A percentile compares a stretch with the other conserved stretches of the same genome.
Evolutionary conservation across 129 eudicot species (phyloP).

Genomic region (Glebionis coronaria): DNA sequence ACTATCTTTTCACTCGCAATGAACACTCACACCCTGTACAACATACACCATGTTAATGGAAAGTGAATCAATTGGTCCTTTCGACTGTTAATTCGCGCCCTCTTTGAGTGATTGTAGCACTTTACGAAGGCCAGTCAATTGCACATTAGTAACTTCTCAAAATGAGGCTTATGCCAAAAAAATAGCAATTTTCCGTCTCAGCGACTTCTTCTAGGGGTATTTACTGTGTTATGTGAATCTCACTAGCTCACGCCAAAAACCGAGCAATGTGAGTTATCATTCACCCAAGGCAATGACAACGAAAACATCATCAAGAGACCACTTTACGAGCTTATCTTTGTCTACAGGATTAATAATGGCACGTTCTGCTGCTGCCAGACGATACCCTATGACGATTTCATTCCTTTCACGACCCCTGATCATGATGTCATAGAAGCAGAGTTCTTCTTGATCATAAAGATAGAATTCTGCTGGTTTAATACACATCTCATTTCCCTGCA

Average conservation of each 20-base stretch:
- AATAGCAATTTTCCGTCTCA: conserved; percentile 3
- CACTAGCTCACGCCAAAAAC: background rate
- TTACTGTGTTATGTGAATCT: conserved; percentile 15
- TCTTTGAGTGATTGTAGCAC: conserved; percentile 4
- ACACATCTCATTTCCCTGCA: conserved; percentile 97
- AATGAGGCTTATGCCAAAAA: conserved; percentile 9
- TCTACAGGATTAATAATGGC: conserved; percentile 74
- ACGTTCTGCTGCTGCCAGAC: conserved; percentile 63
- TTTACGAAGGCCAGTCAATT: background rate
- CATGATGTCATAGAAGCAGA: conserved; percentile 79
- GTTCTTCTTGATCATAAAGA: conserved; percentile 88
- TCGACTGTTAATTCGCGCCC: background rate
- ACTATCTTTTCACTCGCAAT: conserved; percentile 5
- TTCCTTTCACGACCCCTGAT: conserved; percentile 78
- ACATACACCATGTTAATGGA: background rate
- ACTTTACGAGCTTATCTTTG: conserved; percentile 56
- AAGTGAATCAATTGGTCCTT: conserved; percentile 1
- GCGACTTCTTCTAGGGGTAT: background rate
- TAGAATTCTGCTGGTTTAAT: conserved; percentile 91
- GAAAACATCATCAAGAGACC: conserved; percentile 82
- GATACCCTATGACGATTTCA: conserved; percentile 92
- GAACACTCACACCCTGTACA: conserved; percentile 3
- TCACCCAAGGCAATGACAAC: conserved; percentile 71
- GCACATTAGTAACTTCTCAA: conserved; percentile 13
- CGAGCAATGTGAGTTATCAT: conserved; percentile 29